Evolutionary conservation across 2,329 filamentous ascomycete species (phyloP), one percentile per base, ranked within the genome.

Genomic region (Fusarium tjaetaba): DNA sequence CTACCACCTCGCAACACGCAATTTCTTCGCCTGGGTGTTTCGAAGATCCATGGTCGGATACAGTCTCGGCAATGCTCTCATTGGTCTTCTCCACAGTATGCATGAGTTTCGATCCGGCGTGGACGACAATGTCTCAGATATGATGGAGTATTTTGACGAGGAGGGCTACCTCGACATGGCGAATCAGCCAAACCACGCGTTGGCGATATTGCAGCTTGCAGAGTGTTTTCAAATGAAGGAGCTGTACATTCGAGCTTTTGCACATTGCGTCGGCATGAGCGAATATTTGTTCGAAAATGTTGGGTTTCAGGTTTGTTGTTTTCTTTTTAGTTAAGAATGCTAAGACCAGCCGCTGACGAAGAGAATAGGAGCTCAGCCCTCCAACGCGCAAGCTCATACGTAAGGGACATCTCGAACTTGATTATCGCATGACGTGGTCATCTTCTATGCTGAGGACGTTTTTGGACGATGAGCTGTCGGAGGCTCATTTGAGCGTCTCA

Each of bases 211-310:
- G 18, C 88, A 88, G 57, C 86, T 94, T 48, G 90, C 92, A 4
- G 93, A 96, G 77, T 84, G 86, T 28, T 91, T 91, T 72, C 87
- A 88, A 58, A 81, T 92, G 32, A 85, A 84, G 60, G 86, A 90
- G n/a, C 81, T 94, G 18, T 96, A 94, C 85, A 87, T 91, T 16
- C 88, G 93, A 76, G 91, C 93, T 0, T 94, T 95, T 81, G 87
- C 89, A 20, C 94, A 96, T 77, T 94, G 93, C 78, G 91, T 92
- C 41, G 94, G 93, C 48, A 95, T 96, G 93, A 88, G 88, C 68
- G 89, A 92, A 26, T 84, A 84, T 32, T 70, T 95, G 10, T 83
- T 85, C 45, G 77, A 82, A 11, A 88, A 87, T 72, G 79, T 86
- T 3, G 92, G 93, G 70, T 93, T 90, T 69, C 83, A 87, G 79